Evolutionary conservation across 345 rosid genomes (phyloP), one percentile per base, ranked within the genome.

Genomic region (Eucalyptus paniculata): DNA sequence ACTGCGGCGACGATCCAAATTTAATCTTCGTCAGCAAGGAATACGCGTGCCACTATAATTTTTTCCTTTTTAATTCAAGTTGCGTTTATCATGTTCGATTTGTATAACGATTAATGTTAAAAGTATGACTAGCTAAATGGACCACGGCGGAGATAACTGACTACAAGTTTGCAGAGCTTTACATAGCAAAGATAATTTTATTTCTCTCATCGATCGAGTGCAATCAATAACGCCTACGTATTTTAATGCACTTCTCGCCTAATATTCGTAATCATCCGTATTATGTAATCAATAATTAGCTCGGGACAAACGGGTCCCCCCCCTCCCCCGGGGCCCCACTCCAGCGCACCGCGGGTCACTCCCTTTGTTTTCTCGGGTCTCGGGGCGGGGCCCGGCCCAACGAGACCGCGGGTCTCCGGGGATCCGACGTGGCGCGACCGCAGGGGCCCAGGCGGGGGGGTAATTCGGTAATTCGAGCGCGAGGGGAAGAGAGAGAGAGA

Each of bases 11-110:
- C 16, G 16, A 12, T 40, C 28, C 24, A 40, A n/a, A 77, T 12
- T 40, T 21, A 12, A 40, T 23, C 9, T 21, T 77, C 30, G 44
- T n/a, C 40, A 5, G 11, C 77, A 16, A 16, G 24, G 85, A 12
- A 40, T 6, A 6, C 47, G 42, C 15, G 23, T 16, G 82, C 13
- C 7, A 12, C 4, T 6, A 13, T 10, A 12, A 77, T 11, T 2
- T 21, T 11, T 11, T 2, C 4, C 4, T 19, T 18, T 21, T 2
- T 4, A 28, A 21, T 37, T 7, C 1, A 3, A 37, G 12, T 11
- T 2, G 28, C 28, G 5, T 11, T 12, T 1, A 45, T 77, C 47
- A 2, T 24, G 8, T 3, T 7, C 7, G 9, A 40, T 40, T 37
- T 40, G 45, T 21, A 3, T 12, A 40, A 40, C 12, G 4, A 6